Percentiles rank a stretch among this genome's conserved stretches.
Conservation (phyloP, 768 basidiomycete genomes). For the Lactarius psammicola region DNA sequence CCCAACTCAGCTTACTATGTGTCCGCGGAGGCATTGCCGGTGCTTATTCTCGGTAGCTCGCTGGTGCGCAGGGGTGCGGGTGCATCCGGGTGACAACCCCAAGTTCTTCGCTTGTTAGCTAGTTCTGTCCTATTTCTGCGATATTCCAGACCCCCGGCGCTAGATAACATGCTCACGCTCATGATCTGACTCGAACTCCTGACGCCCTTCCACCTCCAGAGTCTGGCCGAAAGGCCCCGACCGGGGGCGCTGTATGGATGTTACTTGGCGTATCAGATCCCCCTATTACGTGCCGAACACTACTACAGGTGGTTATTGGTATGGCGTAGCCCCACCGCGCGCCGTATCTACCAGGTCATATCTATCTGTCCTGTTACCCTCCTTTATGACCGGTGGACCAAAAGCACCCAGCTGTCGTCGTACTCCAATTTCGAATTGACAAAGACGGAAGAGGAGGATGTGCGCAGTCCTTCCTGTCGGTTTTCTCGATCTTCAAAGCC, state of each 20-base stretch:
- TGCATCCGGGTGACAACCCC: not conserved
- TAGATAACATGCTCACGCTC: not conserved
- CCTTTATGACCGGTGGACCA: not conserved
- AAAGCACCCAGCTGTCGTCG: not conserved
- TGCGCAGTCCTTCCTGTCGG: constrained; percentile 11
- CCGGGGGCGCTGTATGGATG: not conserved
- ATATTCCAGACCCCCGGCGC: constrained; percentile 11
- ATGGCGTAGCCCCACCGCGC: not conserved
- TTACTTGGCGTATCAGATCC: constrained; percentile 8
- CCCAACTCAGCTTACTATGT: not conserved
- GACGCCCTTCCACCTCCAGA: constrained; percentile 5
- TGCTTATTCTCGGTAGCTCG: not conserved
- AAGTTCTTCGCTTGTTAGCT: not conserved
- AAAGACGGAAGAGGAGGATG: not conserved
- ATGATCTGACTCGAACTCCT: not conserved
- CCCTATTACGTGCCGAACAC: not conserved
- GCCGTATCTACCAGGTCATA: not conserved
- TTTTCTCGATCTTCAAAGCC: not conserved
- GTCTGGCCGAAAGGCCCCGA: not conserved
- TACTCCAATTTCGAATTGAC: not conserved
- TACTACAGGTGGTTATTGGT: not conserved
- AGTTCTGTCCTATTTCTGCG: not conserved
- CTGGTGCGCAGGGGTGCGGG: not conserved
- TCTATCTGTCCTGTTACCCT: not conserved
- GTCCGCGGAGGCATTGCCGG: constrained; percentile 2